Base-by-base conservation (phyloP, 2,329 filamentous ascomycete species). In the Fusarium irregulare region DNA sequence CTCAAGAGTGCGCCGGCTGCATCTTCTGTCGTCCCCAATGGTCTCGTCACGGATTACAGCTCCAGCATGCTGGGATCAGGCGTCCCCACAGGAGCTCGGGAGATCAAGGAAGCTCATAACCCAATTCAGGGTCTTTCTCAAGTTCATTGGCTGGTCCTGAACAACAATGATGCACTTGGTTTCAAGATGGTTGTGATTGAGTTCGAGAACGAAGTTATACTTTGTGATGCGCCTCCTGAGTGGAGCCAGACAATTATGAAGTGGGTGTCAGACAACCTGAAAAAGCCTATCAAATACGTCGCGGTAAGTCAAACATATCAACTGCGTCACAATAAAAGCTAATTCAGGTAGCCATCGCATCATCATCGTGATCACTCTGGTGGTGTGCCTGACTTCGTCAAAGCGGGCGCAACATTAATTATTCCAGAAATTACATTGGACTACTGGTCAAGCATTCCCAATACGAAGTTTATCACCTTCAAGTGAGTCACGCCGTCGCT, bases 131-230 rank as follows among this genome's bases (percentile, higher is more conserved):
- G 53, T 0, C 42, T 72, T 1, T 9, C 40, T 1, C 49, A 60
- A 9, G 32, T 70, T 4, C 47, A 67, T 12, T 72, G 69, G 69
- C 27, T 72, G 2, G 40, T 72, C 6, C 6, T 70, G 1, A 54
- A 72, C 20, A 42, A 58, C 9, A 41, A 18, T 0, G 44, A 55
- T 3, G 56, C 51, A 4, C 32, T 70, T 11, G 61, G 69, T 0
- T 55, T 67, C 0, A 72, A 72, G 9, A 59, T 72, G 25, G 47
- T 70, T 10, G 47, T 72, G 3, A 46, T 72, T 10, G 69, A 67
- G 48, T 70, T 72, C 40, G 58, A 72, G n/a, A 49, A 53, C 1
- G 56, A 70, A 4, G 58, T 70, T 0, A 64, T 70, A 40, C 61
- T 72, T 2, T 65, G 65, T 2, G 68, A 72, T 32, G 68, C 69